Percentiles rank a stretch among this genome's conserved stretches.
phyloP scores from a whole-genome alignment of 768 basidiomycete species.

The Hypsizygus marmoreus region DNA sequence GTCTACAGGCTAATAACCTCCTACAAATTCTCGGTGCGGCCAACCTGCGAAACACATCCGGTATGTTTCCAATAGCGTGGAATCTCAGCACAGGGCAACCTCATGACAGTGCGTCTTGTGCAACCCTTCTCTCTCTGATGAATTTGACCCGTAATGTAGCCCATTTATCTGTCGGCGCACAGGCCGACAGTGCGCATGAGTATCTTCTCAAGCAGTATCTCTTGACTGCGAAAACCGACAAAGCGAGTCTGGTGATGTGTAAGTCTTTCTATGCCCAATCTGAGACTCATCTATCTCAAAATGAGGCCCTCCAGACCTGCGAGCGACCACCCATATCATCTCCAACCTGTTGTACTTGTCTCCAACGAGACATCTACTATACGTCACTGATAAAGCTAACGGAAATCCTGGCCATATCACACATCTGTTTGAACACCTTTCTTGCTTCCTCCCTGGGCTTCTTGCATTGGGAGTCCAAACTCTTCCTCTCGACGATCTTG shows the following conservation, averaged over 20 bases:
- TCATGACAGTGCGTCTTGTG: constrained; percentile 42
- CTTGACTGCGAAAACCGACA: constrained; percentile 63
- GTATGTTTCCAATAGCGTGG: constrained; percentile 69
- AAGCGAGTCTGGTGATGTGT: constrained; percentile 67
- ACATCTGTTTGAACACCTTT: constrained; percentile 69
- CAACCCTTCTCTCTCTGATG: neutral
- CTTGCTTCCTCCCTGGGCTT: constrained; percentile 78
- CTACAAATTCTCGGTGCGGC: constrained; percentile 49
- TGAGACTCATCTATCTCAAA: neutral
- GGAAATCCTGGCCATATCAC: constrained; percentile 35
- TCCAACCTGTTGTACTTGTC: constrained; percentile 69
- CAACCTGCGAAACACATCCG: constrained; percentile 47
- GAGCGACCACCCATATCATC: constrained; percentile 61
- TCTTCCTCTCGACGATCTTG: constrained; percentile 57
- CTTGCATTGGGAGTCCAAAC: constrained; percentile 70
- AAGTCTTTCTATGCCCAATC: constrained; percentile 22
- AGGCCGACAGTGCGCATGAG: constrained; percentile 76
- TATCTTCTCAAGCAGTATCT: constrained; percentile 77
- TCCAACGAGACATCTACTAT: constrained; percentile 63
- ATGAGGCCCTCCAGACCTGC: constrained; percentile 47
- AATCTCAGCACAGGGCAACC: constrained; percentile 49
- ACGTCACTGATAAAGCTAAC: constrained; percentile 56
- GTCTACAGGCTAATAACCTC: constrained; percentile 46
- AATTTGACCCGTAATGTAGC: constrained; percentile 24
- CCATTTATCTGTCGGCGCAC: constrained; percentile 61